Base-by-base conservation (phyloP, 257 asterid genomes). In the Solanum piurae region DNA sequence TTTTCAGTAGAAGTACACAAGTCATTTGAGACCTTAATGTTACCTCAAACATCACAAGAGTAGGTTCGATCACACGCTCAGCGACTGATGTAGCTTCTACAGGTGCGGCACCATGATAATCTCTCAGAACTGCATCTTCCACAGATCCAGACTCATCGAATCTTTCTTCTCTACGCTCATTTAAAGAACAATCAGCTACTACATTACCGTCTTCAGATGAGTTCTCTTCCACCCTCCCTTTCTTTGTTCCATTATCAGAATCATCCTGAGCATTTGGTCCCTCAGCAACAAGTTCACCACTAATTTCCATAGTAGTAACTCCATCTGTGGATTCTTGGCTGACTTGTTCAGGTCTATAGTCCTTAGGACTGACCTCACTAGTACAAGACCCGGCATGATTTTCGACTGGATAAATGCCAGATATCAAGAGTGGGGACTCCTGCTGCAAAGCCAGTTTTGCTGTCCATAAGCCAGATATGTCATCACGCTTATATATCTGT, bases 31-130 rank as follows among this genome's bases (percentile, higher is more conserved):
- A 16, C 68, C 40, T 80, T 80, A 52, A 71, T 23, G 74, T 91
- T 94, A 95, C 99, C 99, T 97, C 99, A 88, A 97, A 90, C 99
- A 97, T 96, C 87, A 97, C 99, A 84, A 97, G 98, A 68, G 98
- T 95, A 64, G 98, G 98, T 91, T 97, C 99, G 88, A 97, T 91
- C 74, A 90, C 94, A 83, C 94, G 95, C 94, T 96, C 99, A 71
- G 99, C 94, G 72, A 93, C 94, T 85, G 99, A 96, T 89, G 99
- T 95, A 88, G 95, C 91, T 83, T 96, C 92, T 71, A 90, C 94
- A 87, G 94, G 91, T 90, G 93, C 86, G 83, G 93, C 95, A 87
- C 94, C 95, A 91, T 90, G 96, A 92, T 90, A 87, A 89, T 93
- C 98, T 88, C 94, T 90, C 88, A 86, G 76, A 90, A 87, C 94